Evolutionary conservation across 192 early-diverging fungal species (phyloP), one percentile per base, ranked within the genome.

Genomic region (Umbelopsis sp.): DNA sequence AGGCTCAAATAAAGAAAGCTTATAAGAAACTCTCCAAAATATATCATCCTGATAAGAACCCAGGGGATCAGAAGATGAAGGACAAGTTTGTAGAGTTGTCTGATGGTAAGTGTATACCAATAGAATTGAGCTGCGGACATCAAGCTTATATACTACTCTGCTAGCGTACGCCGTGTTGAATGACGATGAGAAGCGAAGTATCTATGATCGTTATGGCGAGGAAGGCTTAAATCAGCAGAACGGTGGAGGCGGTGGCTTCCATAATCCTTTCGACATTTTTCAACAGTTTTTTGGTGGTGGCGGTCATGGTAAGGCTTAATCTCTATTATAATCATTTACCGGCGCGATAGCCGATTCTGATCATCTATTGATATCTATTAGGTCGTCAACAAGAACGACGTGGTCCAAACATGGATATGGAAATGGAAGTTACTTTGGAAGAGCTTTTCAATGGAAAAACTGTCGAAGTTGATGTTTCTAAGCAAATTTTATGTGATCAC

Each of bases 211-310:
- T 41, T 95, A 96, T 69, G 98, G 98, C 37, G 97, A 98, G 78
- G 98, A 99, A 71, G 98, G 97, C 15, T 82, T 99, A 61, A 92
- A 97, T 75, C 79, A 86, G 52, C 78, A 81, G 1, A 87, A 86
- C 47, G 81, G 84, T 44, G 86, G 86, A 33, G 82, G 82, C 6
- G 74, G 82, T n/a, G 83, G 86, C 33, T 94, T 94, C 87, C 94
- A 96, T 69, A 92, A 98, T 76, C 97, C 98, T 15, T 98, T 98
- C 79, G 98, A 99, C 79, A 97, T 99, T 49, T 99, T 99, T 80
- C 86, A 90, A 4, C 93, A 97, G 83, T 95, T 90, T 81, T 91
- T 92, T 86, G 89, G 89, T 55, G 90, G 88, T 46, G 70, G 82
- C 21, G 84, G 82, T 48, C 84, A 89, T 53, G 89, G 88, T 75